Percentiles rank a stretch among this genome's conserved stretches.
phyloP scores from a whole-genome alignment of 2,329 filamentous ascomycete species.

The Botrytis porri region DNA sequence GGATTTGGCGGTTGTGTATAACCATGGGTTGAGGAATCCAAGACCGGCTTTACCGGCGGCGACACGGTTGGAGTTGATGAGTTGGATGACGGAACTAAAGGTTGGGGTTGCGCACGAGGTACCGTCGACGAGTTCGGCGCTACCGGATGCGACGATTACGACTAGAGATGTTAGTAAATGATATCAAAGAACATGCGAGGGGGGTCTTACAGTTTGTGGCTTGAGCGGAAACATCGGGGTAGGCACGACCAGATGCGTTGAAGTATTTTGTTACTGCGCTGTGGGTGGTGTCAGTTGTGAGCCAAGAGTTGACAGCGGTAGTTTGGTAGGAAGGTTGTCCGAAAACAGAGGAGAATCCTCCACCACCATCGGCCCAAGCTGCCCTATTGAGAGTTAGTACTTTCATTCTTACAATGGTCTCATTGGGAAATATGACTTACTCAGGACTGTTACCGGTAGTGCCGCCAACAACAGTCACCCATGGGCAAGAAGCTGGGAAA shows the following conservation, averaged over 20 bases:
- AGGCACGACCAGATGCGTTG: slow-evolving; percentile 47
- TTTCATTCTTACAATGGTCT: neutral
- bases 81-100: slow-evolving; percentile 55
- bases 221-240: slow-evolving; percentile 54
- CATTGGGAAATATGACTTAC: slow-evolving; percentile 12
- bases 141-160: slow-evolving; percentile 39
- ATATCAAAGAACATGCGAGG: neutral
- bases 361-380: slow-evolving; percentile 38
- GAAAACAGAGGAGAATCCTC: slow-evolving; percentile 46
- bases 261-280: slow-evolving; percentile 46
- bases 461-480: slow-evolving; percentile 48
- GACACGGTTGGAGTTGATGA: slow-evolving; percentile 61
- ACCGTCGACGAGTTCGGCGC: slow-evolving; percentile 44
- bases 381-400: slow-evolving; percentile 14
- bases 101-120: slow-evolving; percentile 55
- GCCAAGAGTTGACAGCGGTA: slow-evolving; percentile 43
- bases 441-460: slow-evolving; percentile 33
- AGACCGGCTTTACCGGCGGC: slow-evolving; percentile 46
- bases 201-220: slow-evolving; percentile 48
- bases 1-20: slow-evolving; percentile 40
- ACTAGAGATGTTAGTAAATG: slow-evolving; percentile 32
- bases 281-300: slow-evolving; percentile 47
- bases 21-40: slow-evolving; percentile 47
- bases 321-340: slow-evolving; percentile 44
- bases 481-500: slow-evolving; percentile 51